Base-by-base conservation (phyloP, 345 rosid species). In the Citrus inodora region DNA sequence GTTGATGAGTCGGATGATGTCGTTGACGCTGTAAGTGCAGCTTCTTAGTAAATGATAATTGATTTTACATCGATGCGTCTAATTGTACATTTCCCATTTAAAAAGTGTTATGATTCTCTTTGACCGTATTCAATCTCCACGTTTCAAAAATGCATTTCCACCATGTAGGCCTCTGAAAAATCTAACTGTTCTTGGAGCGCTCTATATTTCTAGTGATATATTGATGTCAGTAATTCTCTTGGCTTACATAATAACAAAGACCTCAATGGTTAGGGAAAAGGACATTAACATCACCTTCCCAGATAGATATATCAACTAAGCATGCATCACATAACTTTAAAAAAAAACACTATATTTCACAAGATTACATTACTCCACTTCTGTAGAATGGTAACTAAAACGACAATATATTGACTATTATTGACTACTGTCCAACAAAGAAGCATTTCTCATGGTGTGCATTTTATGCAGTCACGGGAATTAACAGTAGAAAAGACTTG, bases 1-100 rank as follows among this genome's bases (percentile, higher is more conserved):
- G 86, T 83, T 24, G 97, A 92, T n/a, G 96, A 93, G 75, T 80
- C 80, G 7, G 94, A 93, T 32, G 92, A 89, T 65, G 82, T 76
- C 42, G 3, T 67, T 19, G 90, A 78, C 74, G 84, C 84, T 73
- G 61, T 59, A n/a, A 82, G 71, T 76, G 86, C 63, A 76, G 83
- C 74, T 42, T 51, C 70, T 17, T 72, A n/a, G 73, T 64, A 63
- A 33, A 64, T 67, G 53, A 35, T n/a, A 24, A 76, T 53, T 51
- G 63, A 66, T 66, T 53, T 51, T 30, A 5, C n/a, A 16, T 17
- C 30, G 22, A 42, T 30, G 17, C 21, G n/a, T 27, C 56, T 6
- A 19, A 62, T 42, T 74, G 16, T 46, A 13, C 51, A 46, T 6
- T 0, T 59, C 5, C 33, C 9, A n/a, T 60, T 25, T 2, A 22